Evolutionary conservation across 2,329 filamentous ascomycete genomes (phyloP), one percentile per base, ranked within the genome.

Genomic region (Calonectria montana): DNA sequence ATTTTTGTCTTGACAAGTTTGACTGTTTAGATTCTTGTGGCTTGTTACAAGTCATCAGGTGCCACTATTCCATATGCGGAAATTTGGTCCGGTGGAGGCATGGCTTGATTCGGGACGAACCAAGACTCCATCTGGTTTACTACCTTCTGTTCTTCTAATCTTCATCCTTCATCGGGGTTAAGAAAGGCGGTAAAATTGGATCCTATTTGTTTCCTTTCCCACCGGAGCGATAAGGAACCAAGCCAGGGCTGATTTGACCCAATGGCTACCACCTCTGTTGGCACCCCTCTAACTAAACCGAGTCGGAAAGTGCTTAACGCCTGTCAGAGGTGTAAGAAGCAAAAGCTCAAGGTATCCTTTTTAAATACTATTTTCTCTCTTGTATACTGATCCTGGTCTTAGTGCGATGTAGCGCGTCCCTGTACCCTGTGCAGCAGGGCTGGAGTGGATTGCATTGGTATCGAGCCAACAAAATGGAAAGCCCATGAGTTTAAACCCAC

Each of bases 381-480:
- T 15, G 2, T 9, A 23, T 39, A 18, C 53, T 67, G 21, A 67
- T 37, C 21, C 13, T 10, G 18, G 7, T 10, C 13, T 0, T 25
- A 69, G 66, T 69, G 67, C 13, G 67, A 69, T 55, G 48, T 69
- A 6, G 25, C 64, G 5, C 59, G 67, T 13, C 59, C 67, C 13
- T 69, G 67, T 21, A 64, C 59, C 10, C n/a, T 57, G 35, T 69
- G 67, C 27, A 45, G 21, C 25, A 50, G 67, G 23, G 47, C 57
- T 43, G 59, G 59, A 4, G 47, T 47, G 21, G 25, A 64, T 15
- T 69, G 67, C 6, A n/a, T 69, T 6, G 13, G 25, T n/a, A 29
- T 41, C 5, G 35, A 37, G 12, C 23, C 59, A 7, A 48, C 62
- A 8, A 57, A 55, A 21, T 65, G 67, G 59, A 69, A 65, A 65